Percentiles rank a stretch among this genome's conserved stretches.
Conservation (phyloP, 2,329 filamentous ascomycete genomes). For the Ceratocystis cacaofunesta region DNA sequence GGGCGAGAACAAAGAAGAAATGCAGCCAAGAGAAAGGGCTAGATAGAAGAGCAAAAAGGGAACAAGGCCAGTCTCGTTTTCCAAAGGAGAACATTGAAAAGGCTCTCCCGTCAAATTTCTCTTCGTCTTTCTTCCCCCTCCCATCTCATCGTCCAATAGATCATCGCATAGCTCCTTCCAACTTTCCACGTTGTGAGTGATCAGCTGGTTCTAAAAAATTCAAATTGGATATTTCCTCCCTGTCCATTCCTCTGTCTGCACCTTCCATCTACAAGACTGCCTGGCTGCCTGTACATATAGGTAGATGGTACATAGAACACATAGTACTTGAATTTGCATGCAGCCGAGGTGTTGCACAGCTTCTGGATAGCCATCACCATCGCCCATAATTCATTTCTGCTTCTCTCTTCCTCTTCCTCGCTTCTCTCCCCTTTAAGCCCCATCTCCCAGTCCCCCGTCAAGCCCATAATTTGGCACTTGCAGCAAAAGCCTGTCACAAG, state of each 20-base stretch:
- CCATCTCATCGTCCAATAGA: not conserved
- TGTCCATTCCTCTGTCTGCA: not conserved
- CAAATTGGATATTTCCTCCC: not conserved
- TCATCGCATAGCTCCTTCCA: not conserved
- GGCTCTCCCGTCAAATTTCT: not conserved
- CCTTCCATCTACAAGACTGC: not conserved
- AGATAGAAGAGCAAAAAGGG: conserved; percentile 5
- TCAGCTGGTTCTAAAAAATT: not conserved
- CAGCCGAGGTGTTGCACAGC: too few relatives aligned
- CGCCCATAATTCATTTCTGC: not conserved
- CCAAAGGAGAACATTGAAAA: conserved; percentile 1
- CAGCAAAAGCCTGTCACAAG: conserved; percentile 9
- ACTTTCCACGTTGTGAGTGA: not conserved
- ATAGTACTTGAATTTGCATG: too few relatives aligned
- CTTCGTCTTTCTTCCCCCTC: not conserved
- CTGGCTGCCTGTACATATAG: not conserved
- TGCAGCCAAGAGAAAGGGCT: not conserved
- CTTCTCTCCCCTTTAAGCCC: conserved; percentile 5
- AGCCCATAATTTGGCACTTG: conserved; percentile 16
- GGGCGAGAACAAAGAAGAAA: not conserved
- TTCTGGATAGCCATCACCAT: not conserved
- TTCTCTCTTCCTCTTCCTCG: not conserved
- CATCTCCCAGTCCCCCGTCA: not conserved
- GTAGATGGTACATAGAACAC: too few relatives aligned
- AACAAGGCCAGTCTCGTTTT: not conserved